Evolutionary conservation across 495 filamentous ascomycete species (phyloP).

Genomic region (Aspergillus diversus): DNA sequence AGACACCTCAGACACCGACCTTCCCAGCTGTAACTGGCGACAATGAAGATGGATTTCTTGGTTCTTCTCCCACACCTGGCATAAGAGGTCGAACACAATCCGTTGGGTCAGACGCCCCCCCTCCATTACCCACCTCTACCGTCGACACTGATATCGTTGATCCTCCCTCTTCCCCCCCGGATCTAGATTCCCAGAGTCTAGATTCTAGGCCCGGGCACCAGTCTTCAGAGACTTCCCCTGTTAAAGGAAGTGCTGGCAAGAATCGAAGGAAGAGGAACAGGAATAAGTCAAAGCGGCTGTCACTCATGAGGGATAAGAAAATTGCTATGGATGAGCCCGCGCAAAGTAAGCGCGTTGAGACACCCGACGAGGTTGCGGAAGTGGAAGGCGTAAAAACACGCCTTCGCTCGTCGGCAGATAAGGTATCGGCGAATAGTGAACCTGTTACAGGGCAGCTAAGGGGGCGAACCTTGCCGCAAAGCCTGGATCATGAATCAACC

Average conservation of each 20-base stretch:
- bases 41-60: conserved; percentile 65
- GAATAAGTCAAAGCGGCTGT: conserved; percentile 20
- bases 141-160: conserved; percentile 29
- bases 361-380: conserved; percentile 19
- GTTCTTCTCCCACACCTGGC: conserved; percentile 81
- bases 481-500: background rate
- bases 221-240: conserved; percentile 3
- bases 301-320: conserved; percentile 13
- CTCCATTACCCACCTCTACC: conserved; percentile 24
- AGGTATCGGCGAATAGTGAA: conserved; percentile 18
- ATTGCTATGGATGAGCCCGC: background rate
- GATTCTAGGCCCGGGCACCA: conserved; percentile 21
- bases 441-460: background rate
- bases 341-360: conserved; percentile 2
- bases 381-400: conserved; percentile 32
- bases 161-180: conserved; percentile 47
- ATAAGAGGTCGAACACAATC: conserved; percentile 44
- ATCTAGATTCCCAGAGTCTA: conserved; percentile 33
- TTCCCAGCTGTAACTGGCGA: conserved; percentile 42
- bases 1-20: conserved; percentile 52
- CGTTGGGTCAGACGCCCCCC: conserved; percentile 21
- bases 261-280: conserved; percentile 23
- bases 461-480: conserved; percentile 4
- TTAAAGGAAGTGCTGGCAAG: conserved; percentile 17
- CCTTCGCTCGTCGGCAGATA: conserved; percentile 36